Evolutionary conservation across 2,329 filamentous ascomycete genomes (phyloP), one percentile per base, ranked within the genome.

Genomic region (Emericellopsis atlantica): DNA sequence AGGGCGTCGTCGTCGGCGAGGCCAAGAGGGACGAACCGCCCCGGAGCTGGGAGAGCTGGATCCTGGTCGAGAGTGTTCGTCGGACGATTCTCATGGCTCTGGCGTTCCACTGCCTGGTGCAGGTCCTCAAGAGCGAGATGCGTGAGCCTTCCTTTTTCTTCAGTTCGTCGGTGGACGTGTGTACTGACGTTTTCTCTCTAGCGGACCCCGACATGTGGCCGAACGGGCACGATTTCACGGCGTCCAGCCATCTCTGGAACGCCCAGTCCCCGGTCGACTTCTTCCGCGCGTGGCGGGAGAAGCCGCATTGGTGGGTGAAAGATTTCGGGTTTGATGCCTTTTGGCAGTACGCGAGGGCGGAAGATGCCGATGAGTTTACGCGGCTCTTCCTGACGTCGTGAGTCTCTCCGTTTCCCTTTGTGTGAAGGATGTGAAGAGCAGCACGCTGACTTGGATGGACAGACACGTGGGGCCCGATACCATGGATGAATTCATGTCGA

Each of bases 181-280:
- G n/a, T n/a, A 31, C 37, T 16, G 8, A 23, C 22, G 24, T 15
- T 31, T 15, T 22, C 10, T 37, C 5, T 16, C 21, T 26, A 40
- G 38, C 31, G 14, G 38, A 34, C 21, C 26, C 16, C 24, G n/a
- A 31, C 32, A 26, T 42, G 34, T 22, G 37, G 39, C 15, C 37
- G 34, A 15, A 24, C 32, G 23, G 15, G 12, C 4, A 32, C 37
- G 15, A 14, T 32, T 63, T 59, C 43, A 69, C 59, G 3, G 56
- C 64, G 15, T 68, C 64, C 6, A 53, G 53, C 7, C 56, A 65
- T 42, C 57, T 69, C 15, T 69, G 65, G 66, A 55, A 64, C 14
- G 64, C 66, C 1, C 44, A 49, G 24, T 58, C 56, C 5, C 61
- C 65, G 2, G 51, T 62, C 16, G 56, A 62, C 3, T 69, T 69